These are phyloP conservation scores for Rutidosis leptorrhynchoides DNA, from an alignment of 129 eudicot species.

Conservation along the genomic window DNA sequence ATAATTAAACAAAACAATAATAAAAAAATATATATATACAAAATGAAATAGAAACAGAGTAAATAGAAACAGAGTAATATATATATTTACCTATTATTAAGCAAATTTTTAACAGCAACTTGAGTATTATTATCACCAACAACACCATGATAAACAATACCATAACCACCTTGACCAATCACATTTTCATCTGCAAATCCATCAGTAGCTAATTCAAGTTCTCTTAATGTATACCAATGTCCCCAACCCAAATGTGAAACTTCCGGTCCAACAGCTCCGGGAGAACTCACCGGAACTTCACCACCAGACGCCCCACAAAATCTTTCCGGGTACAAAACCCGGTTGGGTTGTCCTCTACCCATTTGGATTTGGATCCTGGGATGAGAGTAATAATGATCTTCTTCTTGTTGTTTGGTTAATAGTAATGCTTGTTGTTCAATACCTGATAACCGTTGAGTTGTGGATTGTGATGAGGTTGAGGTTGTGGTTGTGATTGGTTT, in stretches of 20 bases:
- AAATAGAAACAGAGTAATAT: not conserved
- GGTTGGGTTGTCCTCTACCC: constrained; percentile 34
- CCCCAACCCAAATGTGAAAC: constrained; percentile 81
- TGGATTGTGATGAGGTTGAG: constrained; percentile 14
- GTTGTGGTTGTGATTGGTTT: constrained; percentile 5
- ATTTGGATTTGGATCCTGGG: constrained; percentile 41
- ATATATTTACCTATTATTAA: constrained; percentile 43
- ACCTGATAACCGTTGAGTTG: constrained; percentile 13
- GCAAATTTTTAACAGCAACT: constrained; percentile 60
- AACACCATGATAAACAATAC: constrained; percentile 68
- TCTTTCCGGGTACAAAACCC: constrained; percentile 38
- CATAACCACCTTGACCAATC: constrained; percentile 72
- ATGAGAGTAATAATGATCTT: constrained; percentile 12
- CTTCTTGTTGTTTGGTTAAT: constrained; percentile 15
- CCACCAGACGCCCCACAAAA: constrained; percentile 20
- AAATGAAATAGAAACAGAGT: not conserved
- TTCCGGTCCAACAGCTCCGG: constrained; percentile 41
- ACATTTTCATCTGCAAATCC: constrained; percentile 57
- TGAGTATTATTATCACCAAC: constrained; percentile 40
- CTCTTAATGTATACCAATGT: constrained; percentile 68
- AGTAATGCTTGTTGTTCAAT: constrained; percentile 37
- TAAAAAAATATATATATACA: not conserved
- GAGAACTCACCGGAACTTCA: constrained; percentile 24
- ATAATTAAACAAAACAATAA: not conserved
- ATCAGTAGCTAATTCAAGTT: constrained; percentile 61